Evolutionary conservation across 352 stramenopile genomes (phyloP).

Genomic region (Phytophthora tubulina): DNA sequence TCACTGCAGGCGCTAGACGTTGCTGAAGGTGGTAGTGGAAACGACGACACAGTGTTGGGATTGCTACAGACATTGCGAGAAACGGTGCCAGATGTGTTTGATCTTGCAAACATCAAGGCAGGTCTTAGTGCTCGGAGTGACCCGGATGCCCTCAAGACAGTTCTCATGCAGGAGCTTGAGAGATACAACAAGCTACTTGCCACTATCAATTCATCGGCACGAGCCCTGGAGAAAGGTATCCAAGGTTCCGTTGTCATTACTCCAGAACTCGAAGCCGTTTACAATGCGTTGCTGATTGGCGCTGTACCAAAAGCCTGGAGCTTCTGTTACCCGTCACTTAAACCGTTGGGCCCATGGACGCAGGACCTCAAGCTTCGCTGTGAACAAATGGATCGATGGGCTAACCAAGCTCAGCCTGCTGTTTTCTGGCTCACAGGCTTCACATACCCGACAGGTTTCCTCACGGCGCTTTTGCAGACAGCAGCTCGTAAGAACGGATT

Average conservation of each 20-base stretch:
- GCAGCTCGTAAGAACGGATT: conserved; percentile 95
- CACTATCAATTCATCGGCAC: conserved; percentile 81
- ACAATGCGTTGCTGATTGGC: conserved; percentile 90
- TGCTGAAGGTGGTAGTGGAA: conserved; percentile 82
- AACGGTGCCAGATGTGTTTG: conserved; percentile 92
- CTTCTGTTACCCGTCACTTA: conserved; percentile 95
- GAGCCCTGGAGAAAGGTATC: conserved; percentile 92
- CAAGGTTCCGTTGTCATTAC: conserved; percentile 96
- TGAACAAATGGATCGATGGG: conserved; percentile 94
- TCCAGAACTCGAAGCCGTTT: conserved; percentile 94
- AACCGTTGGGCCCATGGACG: conserved; percentile 94
- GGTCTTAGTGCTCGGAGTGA: conserved; percentile 78
- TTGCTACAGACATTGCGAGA: conserved; percentile 86
- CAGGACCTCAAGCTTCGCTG: conserved; percentile 91
- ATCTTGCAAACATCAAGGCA: conserved; percentile 82
- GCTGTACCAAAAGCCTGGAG: conserved; percentile 92
- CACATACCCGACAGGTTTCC: conserved; percentile 96
- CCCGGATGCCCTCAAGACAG: conserved; percentile 94
- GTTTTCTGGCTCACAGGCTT: conserved; percentile 97
- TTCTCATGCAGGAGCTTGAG: conserved; percentile 96
- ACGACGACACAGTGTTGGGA: conserved; percentile 91
- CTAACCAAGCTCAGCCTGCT: conserved; percentile 79
- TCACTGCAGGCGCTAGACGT: conserved; percentile 90
- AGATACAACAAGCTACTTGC: conserved; percentile 93
- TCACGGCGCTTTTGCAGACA: conserved; percentile 96